Evolutionary conservation across 1,139 yeast species (phyloP), one percentile per base, ranked within the genome.

Genomic region (Saccharomyces hybrid): DNA sequence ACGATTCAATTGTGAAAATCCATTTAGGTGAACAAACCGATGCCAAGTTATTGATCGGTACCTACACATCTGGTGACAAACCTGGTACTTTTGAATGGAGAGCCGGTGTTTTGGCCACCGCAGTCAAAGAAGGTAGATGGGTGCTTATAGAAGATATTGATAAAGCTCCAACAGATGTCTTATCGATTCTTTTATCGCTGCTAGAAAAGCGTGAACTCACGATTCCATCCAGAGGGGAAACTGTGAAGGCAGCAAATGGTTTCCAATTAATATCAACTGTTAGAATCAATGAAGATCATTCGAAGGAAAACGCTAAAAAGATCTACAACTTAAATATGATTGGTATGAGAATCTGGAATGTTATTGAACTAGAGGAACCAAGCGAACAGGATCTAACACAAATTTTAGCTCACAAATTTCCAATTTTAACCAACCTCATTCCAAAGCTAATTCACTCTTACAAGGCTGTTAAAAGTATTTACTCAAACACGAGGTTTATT

Each of bases 1-100:
- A 82, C 29, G 79, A 80, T 51, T 80, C 83, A 5, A 76, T 95
- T 52, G 91, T 95, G 14, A 85, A 89, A 64, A 88, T 95, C 55
- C 99, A 95, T 71, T 77, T 95, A 56, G 97, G 98, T 53, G 98
- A 91, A 66, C 99, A 95, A 70, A 93, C 99, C 0, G 99, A 95
- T 68, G 93, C 96, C 4, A 95, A 95, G 66, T 73, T 91, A 53
- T 76, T 95, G 48, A 75, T 95, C 48, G 99, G 99, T 51, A 89
- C 98, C 0, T 95, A 93, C 65, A 82, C 96, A 0, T 87, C 97
- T 0, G 98, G 98, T 31, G 83, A 85, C 53, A 84, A 81, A 58
- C 98, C 99, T 1, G 99, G 99, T 5, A 85, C 96, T 5, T 95
- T 95, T 70, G 90, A 87, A 65, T 95, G 99, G 99, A 83, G 91